Base-by-base conservation (phyloP, 805 yeast species). In the Yarrowia sp. region DNA sequence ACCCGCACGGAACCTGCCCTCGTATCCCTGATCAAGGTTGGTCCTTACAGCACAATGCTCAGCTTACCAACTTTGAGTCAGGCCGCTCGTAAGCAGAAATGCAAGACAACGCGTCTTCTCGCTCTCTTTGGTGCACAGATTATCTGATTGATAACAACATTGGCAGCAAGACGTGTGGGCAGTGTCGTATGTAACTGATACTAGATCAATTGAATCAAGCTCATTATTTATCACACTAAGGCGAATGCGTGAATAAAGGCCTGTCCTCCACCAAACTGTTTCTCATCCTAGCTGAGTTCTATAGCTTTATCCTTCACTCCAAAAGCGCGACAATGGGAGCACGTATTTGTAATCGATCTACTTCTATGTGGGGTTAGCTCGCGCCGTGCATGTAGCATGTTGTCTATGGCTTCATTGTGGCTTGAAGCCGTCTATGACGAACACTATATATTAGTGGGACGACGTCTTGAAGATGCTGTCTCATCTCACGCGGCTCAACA, bases 331-430 rank as follows among this genome's bases (percentile, higher is more conserved):
- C 49, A 25, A 16, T 5, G 18, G 9, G 49, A 27, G 49, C 22
- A 25, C 32, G 18, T 44, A 27, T 44, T 44, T 12, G 35, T 29
- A 44, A 42, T 42, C n/a, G 22, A 42, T 42, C 49, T 25, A 46
- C 53, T 32, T 47, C 14, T 21, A 47, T 47, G 55, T 31, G 55
- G 55, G 55, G 55, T 47, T 31, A 47, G 29, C 29, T 47, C 38
- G 55, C 38, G 55, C 55, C 55, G 55, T 47, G 55, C 55, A 47
- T 47, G n/a, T 21, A 38, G 7, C 38, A 31, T 32, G 55, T 47
- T 31, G 1, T 13, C 38, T 29, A 9, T 19, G 12, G 51, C 24
- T 27, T 4, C 18, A 44, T n/a, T 44, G 51, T 44, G 51, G 51
- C 51, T 44, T 44, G 51, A 13, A n/a, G 35, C 51, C 35, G 51